Percentiles rank a stretch among this genome's conserved stretches.
phyloP scores from a whole-genome alignment of 2,329 filamentous ascomycete genomes.

The Madurella mycetomatis region DNA sequence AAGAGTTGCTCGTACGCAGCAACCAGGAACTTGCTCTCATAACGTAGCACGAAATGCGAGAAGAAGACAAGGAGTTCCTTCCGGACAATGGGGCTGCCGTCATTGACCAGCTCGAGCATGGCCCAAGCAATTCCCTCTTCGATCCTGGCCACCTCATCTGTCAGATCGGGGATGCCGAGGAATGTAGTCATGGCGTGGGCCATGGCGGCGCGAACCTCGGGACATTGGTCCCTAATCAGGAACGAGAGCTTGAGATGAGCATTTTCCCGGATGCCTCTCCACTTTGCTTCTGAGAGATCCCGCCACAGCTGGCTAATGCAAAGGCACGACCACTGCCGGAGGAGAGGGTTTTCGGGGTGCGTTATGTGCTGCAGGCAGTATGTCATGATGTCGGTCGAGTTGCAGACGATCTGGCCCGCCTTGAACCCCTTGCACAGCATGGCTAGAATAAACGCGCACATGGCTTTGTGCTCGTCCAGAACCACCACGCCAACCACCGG shows the following conservation, averaged over 20 bases:
- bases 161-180: conserved; percentile 86
- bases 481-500: conserved; percentile 69
- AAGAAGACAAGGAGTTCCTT: conserved; percentile 92
- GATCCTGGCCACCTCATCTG: conserved; percentile 82
- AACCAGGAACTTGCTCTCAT: conserved; percentile 88
- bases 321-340: conserved; percentile 92
- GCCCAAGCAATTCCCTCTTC: conserved; percentile 89
- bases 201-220: conserved; percentile 90
- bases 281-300: conserved; percentile 88
- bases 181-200: conserved; percentile 91
- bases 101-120: conserved; percentile 84
- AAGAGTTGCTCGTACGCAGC: conserved; percentile 85
- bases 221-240: conserved; percentile 77
- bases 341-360: conserved; percentile 79
- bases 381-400: conserved; percentile 84
- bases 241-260: conserved; percentile 78
- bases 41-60: conserved; percentile 83
- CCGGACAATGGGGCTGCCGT: conserved; percentile 90
- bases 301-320: conserved; percentile 95
- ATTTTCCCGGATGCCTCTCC: conserved; percentile 85
- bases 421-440: conserved; percentile 96
- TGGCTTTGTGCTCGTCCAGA: conserved; percentile 84
- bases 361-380: conserved; percentile 79
- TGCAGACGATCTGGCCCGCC: conserved; percentile 85
- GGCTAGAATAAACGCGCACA: conserved; percentile 96